Percentiles rank a stretch among this genome's conserved stretches.
Evolutionary conservation across 768 basidiomycete genomes (phyloP).

Genomic region (Trametes meyenii): DNA sequence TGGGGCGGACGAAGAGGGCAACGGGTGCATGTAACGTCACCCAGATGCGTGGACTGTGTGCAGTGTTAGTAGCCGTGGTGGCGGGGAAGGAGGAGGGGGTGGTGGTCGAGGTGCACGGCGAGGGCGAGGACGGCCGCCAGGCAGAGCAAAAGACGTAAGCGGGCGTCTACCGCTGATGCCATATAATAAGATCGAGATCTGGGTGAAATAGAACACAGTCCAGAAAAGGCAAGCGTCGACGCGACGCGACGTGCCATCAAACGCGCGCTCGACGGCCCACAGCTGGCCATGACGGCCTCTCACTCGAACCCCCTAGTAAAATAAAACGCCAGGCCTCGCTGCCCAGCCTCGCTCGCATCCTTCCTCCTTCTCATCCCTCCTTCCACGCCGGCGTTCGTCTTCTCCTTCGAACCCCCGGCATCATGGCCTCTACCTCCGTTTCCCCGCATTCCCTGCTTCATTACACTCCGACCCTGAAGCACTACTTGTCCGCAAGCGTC

Average conservation of each 20-base stretch:
- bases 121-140: not conserved
- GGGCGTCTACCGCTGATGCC: not conserved
- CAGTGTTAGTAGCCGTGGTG: too few relatives aligned
- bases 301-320: not conserved
- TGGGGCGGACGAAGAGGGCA: too few relatives aligned
- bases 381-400: not conserved
- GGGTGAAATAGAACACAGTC: not conserved
- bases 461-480: not conserved
- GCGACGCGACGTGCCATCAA: constrained; percentile 14
- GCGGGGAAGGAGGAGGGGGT: too few relatives aligned
- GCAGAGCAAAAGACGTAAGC: not conserved
- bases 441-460: not conserved
- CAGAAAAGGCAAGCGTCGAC: not conserved
- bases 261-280: not conserved
- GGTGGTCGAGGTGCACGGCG: too few relatives aligned
- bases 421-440: not conserved
- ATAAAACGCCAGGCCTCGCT: constrained; percentile 3
- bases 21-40: constrained; percentile 46
- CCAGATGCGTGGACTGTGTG: constrained; percentile 40
- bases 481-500: constrained; percentile 8
- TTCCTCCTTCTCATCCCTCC: not conserved
- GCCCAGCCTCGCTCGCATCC: not conserved
- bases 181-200: constrained; percentile 2
- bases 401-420: not conserved
- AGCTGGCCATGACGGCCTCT: not conserved